These are phyloP conservation scores for Dentipellis fragilis DNA, from an alignment of 768 basidiomycete species.

Conservation along the genomic window DNA sequence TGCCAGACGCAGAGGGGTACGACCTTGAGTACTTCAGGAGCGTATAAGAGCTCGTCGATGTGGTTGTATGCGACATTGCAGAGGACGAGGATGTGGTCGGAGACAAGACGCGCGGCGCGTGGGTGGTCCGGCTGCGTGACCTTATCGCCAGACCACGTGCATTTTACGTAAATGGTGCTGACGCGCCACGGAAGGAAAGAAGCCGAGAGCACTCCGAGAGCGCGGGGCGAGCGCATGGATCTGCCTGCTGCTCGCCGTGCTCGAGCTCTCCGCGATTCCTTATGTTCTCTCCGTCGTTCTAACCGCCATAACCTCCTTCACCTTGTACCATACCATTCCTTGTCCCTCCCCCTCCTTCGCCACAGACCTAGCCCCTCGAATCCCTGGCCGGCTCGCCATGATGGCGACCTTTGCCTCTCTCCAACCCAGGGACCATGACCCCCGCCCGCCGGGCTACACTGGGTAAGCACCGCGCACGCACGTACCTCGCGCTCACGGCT, in stretches of 20 bases:
- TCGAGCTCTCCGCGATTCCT: no score
- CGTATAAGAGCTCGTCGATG: slow-evolving; percentile 44
- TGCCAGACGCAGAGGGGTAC: slow-evolving; percentile 23
- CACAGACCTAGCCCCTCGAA: neutral
- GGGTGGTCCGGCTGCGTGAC: no score
- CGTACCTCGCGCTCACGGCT: neutral
- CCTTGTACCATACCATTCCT: no score
- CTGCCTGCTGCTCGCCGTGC: no score
- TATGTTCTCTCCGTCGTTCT: no score
- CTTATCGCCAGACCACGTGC: no score
- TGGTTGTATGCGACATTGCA: slow-evolving; percentile 42
- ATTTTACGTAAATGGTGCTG: no score
- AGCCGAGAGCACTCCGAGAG: no score
- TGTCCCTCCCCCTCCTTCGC: neutral
- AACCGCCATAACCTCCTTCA: no score
- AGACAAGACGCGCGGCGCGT: no score
- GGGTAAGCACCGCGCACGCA: neutral
- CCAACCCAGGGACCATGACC: neutral
- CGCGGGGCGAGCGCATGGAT: no score
- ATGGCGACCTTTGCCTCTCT: neutral
- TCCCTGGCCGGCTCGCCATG: neutral
- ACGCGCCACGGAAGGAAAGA: no score
- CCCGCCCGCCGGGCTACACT: neutral
- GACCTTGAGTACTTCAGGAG: slow-evolving; percentile 63
- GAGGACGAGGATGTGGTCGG: neutral